These are phyloP conservation scores for Hygrophila difformis DNA, from an alignment of 257 asterid genomes.

Conservation along the genomic window DNA sequence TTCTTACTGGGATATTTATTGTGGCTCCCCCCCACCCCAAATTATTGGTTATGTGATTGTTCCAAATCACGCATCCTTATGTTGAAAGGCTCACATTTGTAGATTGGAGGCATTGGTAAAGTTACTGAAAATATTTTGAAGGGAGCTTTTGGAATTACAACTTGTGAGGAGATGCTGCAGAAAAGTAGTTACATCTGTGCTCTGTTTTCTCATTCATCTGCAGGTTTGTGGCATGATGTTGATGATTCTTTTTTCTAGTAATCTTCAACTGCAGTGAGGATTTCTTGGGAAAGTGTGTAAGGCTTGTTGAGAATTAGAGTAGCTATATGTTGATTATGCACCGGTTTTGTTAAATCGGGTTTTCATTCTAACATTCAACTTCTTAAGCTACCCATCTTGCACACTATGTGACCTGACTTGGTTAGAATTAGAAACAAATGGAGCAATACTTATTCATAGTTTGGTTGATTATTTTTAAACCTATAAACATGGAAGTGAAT, in stretches of 20 bases:
- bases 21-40: not conserved
- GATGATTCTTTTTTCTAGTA: slow-evolving; percentile 12
- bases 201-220: slow-evolving; percentile 77
- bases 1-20: slow-evolving; percentile 11
- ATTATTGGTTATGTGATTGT: slow-evolving; percentile 5
- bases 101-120: slow-evolving; percentile 97
- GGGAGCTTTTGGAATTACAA: slow-evolving; percentile 66
- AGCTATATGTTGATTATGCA: not conserved
- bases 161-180: slow-evolving; percentile 82
- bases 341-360: slow-evolving; percentile 3
- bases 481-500: not conserved
- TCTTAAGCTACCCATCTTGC: not conserved
- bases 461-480: not conserved
- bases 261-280: slow-evolving; percentile 3
- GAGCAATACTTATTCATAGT: slow-evolving; percentile 1
- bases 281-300: slow-evolving; percentile 3
- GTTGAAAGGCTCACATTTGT: slow-evolving; percentile 23
- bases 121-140: slow-evolving; percentile 80
- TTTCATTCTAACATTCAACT: slow-evolving; percentile 1
- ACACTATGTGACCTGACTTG: not conserved
- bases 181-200: slow-evolving; percentile 70
- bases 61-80: slow-evolving; percentile 8
- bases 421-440: slow-evolving; percentile 1
- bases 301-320: not conserved
- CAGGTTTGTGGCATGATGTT: slow-evolving; percentile 45